These are phyloP conservation scores for Rhodomyrtus tomentosa DNA, from an alignment of 345 rosid species.

Conservation along the genomic window DNA sequence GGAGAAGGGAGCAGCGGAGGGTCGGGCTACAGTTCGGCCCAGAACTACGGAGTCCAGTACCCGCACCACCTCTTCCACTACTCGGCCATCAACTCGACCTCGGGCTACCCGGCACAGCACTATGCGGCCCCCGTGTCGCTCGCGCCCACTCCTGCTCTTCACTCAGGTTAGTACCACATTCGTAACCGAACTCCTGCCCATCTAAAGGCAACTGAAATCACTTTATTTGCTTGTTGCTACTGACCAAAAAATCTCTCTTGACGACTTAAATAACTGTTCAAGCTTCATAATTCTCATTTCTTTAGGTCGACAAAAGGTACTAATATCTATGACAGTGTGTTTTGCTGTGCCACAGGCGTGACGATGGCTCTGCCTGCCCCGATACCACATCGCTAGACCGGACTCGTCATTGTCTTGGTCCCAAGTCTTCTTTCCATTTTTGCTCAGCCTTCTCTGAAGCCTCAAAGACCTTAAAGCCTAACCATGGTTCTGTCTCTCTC, in stretches of 20 bases:
- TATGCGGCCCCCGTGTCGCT: constrained; percentile 70
- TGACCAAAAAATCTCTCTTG: background rate
- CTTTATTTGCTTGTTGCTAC: background rate
- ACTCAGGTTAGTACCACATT: constrained; percentile 38
- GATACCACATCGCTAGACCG: constrained; percentile 53
- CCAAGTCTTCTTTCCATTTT: constrained; percentile 26
- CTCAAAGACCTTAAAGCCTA: constrained; percentile 1
- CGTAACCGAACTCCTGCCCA: background rate
- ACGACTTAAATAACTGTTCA: background rate
- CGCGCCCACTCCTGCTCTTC: constrained; percentile 71
- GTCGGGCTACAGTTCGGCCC: constrained; percentile 44
- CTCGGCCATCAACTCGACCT: constrained; percentile 44
- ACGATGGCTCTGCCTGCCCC: constrained; percentile 52
- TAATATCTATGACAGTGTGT: constrained; percentile 87
- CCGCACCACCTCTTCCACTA: constrained; percentile 75
- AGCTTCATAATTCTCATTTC: background rate
- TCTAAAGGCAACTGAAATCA: background rate
- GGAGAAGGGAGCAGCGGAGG: constrained; percentile 53
- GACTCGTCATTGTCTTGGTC: constrained; percentile 16
- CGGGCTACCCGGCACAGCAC: constrained; percentile 50
- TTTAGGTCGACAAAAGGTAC: constrained; percentile 2
- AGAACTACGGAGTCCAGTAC: constrained; percentile 55
- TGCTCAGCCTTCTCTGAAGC: constrained; percentile 34
- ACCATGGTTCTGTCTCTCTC: background rate
- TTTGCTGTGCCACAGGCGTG: constrained; percentile 99